phyloP scores from a whole-genome alignment of 805 yeast genomes.

The Wickerhamomyces canadensis region DNA sequence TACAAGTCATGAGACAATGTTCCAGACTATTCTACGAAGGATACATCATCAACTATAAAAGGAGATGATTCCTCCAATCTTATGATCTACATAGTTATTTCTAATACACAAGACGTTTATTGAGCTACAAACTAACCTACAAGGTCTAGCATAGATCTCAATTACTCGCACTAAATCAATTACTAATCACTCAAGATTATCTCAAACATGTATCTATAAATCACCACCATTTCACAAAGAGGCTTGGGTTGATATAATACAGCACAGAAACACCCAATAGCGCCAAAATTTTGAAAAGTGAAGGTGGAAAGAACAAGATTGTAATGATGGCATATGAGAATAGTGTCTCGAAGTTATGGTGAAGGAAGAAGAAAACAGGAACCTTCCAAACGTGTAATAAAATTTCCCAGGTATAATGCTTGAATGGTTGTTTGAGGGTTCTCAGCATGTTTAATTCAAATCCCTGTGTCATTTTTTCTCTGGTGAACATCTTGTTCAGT shows the following conservation, averaged over 20 bases:
- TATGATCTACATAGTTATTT: too few relatives aligned
- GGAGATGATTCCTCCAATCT: too few relatives aligned
- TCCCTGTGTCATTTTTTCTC: constrained; percentile 32
- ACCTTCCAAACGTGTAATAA: constrained; percentile 20
- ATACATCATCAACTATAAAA: too few relatives aligned
- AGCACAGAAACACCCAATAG: constrained; percentile 3
- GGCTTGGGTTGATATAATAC: constrained; percentile 10
- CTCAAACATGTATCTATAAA: not conserved
- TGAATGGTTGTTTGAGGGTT: constrained; percentile 21
- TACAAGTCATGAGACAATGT: too few relatives aligned
- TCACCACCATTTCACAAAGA: constrained; percentile 13
- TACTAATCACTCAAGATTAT: too few relatives aligned
- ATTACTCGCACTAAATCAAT: too few relatives aligned
- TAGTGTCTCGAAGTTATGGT: constrained; percentile 6
- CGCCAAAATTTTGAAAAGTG: constrained; percentile 13
- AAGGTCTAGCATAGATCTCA: too few relatives aligned
- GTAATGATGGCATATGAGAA: constrained; percentile 11
- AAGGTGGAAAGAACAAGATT: constrained; percentile 15
- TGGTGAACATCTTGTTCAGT: constrained; percentile 29
- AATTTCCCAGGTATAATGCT: constrained; percentile 27
- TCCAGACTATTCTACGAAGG: too few relatives aligned
- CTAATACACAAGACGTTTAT: too few relatives aligned
- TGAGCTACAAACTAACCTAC: too few relatives aligned
- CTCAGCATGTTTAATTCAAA: constrained; percentile 31
- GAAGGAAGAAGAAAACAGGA: constrained; percentile 11